Percentiles rank a stretch among this genome's conserved stretches.
These are phyloP conservation scores for Hyaloscypha finlandica DNA, from an alignment of 495 filamentous ascomycete species.

Conservation along the genomic window DNA sequence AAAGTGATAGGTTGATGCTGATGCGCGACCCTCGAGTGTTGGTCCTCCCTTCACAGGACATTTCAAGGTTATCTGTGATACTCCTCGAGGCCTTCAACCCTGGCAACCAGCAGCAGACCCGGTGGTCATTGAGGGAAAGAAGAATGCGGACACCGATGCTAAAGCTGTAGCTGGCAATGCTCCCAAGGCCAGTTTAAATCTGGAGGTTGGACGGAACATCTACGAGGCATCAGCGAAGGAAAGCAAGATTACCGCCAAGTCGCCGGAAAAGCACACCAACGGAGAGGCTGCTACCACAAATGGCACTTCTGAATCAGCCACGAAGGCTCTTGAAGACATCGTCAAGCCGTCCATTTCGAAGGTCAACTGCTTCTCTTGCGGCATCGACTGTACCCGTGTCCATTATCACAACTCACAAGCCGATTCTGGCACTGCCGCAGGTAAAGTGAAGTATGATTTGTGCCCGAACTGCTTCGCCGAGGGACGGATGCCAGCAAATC, in stretches of 20 bases:
- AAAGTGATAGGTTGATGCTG: slow-evolving; percentile 78
- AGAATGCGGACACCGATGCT: slow-evolving; percentile 70
- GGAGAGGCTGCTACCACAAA: slow-evolving; percentile 64
- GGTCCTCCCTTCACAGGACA: slow-evolving; percentile 97
- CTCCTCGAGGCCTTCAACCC: slow-evolving; percentile 89
- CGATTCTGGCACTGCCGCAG: slow-evolving; percentile 50
- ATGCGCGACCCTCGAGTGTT: slow-evolving; percentile 91
- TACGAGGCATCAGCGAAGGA: slow-evolving; percentile 93
- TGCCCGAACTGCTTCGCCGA: slow-evolving; percentile 90
- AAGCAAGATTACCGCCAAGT: slow-evolving; percentile 58
- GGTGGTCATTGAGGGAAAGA: slow-evolving; percentile 70
- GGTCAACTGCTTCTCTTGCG: slow-evolving; percentile 85
- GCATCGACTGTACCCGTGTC: slow-evolving; percentile 87
- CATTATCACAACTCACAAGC: slow-evolving; percentile 83
- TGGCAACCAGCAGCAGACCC: slow-evolving; percentile 87
- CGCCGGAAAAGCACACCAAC: slow-evolving; percentile 65
- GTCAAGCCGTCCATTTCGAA: slow-evolving; percentile 57
- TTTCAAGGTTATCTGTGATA: slow-evolving; percentile 92
- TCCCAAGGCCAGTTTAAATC: slow-evolving; percentile 77
- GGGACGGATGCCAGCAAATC: slow-evolving; percentile 73
- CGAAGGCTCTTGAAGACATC: slow-evolving; percentile 61
- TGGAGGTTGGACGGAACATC: slow-evolving; percentile 90
- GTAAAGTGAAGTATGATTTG: slow-evolving; percentile 74
- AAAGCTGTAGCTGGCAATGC: slow-evolving; percentile 67
- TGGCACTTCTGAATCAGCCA: slow-evolving; percentile 48